Evolutionary conservation across 2,329 filamentous ascomycete genomes (phyloP), one percentile per base, ranked within the genome.

Genomic region (Sclerotinia subarctica): DNA sequence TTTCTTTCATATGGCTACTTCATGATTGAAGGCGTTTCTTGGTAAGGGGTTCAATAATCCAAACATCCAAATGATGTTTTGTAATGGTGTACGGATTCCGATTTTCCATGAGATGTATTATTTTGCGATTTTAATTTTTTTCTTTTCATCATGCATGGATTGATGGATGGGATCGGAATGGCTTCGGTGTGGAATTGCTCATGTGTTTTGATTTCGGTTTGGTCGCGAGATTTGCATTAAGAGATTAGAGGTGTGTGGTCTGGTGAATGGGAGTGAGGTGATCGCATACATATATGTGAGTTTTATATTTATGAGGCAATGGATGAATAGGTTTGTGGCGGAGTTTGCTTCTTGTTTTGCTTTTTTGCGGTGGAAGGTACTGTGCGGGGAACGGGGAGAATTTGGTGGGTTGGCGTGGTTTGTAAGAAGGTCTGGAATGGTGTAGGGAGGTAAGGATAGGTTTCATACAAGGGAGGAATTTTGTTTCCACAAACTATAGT

Each of bases 281-380:
- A 17, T 35, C 17, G 42, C 42, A 32, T 47, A n/a, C 42, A 35
- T 60, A 60, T 11, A 60, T 60, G 15, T 60, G 42, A 42, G 26
- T 32, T 60, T 56, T 35, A 60, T 32, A n/a, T 60, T 32, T n/a
- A 60, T 44, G 47, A 5, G n/a, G 26, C 57, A 49, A 62, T 62
- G 29, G 58, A 17, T 19, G 21, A 7, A 38, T 42, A 5, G 51
- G 51, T 47, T 47, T 17, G 24, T 24, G 57, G 10, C 17, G 44
- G 26, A 21, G 26, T 21, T 57, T 24, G 54, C 54, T 57, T 13
- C 13, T 57, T 24, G 54, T 13, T 57, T 38, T 56, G 6, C 21
- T 42, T 57, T 42, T 57, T 57, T 6, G 38, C 19, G 32, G 13
- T 59, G 17, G 57, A n/a, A n/a, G 24, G 38, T 59, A 11, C 1